Conservation (phyloP, 371 early-diverging fungal genomes). For the Syncephalastrum sp. region DNA sequence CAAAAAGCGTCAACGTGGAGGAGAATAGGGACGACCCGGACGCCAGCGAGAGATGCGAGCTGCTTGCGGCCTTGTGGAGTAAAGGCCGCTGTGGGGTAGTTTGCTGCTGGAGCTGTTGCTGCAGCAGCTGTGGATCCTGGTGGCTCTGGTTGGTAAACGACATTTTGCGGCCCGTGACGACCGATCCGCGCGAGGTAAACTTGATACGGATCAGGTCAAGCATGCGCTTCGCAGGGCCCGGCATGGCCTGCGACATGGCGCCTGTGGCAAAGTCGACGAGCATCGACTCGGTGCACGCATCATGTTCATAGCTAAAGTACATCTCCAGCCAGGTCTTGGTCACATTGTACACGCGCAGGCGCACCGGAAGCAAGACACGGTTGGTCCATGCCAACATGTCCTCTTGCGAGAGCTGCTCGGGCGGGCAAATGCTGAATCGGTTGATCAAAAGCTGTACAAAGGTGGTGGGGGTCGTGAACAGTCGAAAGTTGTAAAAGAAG, state of each 20-base stretch:
- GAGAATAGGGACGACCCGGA: slow-evolving; percentile 32
- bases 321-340: slow-evolving; percentile 91
- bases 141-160: slow-evolving; percentile 19
- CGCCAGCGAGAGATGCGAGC: slow-evolving; percentile 22
- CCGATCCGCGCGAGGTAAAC: slow-evolving; percentile 17
- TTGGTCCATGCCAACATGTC: slow-evolving; percentile 81
- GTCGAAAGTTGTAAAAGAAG: slow-evolving; percentile 89
- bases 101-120: slow-evolving; percentile 2
- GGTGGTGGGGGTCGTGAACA: slow-evolving; percentile 73
- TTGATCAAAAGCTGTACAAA: slow-evolving; percentile 68
- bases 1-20: slow-evolving; percentile 27
- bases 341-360: slow-evolving; percentile 85
- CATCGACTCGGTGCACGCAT: slow-evolving; percentile 30
- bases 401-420: slow-evolving; percentile 63
- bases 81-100: not conserved
- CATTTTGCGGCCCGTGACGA: slow-evolving; percentile 17
- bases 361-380: slow-evolving; percentile 81
- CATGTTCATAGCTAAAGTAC: slow-evolving; percentile 70
- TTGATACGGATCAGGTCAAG: slow-evolving; percentile 28
- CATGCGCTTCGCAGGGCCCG: slow-evolving; percentile 46
- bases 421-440: slow-evolving; percentile 75
- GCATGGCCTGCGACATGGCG: slow-evolving; percentile 37
- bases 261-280: slow-evolving; percentile 26
- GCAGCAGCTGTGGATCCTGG: not conserved
- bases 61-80: slow-evolving; percentile 15